Evolutionary conservation across 768 basidiomycete genomes (phyloP).

Genomic region (Clitopilus passeckerianus): DNA sequence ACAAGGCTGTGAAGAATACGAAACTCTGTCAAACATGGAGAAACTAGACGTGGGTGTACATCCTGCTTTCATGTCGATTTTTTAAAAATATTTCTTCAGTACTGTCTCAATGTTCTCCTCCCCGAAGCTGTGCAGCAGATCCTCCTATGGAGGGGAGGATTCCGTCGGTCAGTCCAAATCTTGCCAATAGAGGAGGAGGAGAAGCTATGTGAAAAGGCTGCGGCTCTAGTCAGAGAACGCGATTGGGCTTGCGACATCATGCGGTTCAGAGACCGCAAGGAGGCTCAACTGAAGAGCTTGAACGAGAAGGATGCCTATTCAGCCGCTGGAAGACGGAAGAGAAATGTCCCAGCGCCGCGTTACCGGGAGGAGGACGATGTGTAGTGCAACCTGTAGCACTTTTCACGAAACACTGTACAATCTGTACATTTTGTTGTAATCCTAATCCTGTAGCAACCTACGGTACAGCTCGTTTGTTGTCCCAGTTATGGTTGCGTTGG

Average conservation of each 20-base stretch:
- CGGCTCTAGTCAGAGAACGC: constrained; percentile 41
- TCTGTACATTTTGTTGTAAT: neutral
- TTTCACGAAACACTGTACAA: neutral
- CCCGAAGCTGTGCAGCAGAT: constrained; percentile 71
- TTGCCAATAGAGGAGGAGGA: constrained; percentile 52
- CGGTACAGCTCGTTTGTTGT: no score
- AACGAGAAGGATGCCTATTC: constrained; percentile 1
- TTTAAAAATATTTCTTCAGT: constrained; percentile 35
- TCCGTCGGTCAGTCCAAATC: constrained; percentile 44
- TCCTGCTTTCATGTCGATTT: neutral
- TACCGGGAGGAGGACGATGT: constrained; percentile 16
- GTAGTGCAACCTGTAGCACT: neutral
- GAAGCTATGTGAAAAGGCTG: constrained; percentile 44
- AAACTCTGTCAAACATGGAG: constrained; percentile 36
- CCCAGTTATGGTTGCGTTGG: no score
- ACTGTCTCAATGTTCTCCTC: constrained; percentile 66
- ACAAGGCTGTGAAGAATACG: constrained; percentile 36
- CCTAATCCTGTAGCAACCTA: no score
- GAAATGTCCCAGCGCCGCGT: constrained; percentile 16
- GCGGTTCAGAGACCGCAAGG: constrained; percentile 32
- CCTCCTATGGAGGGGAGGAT: constrained; percentile 65
- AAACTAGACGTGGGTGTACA: constrained; percentile 43
- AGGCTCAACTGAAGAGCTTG: constrained; percentile 16
- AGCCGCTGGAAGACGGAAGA: constrained; percentile 18
- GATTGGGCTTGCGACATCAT: constrained; percentile 71